Base-by-base conservation (phyloP, 495 filamentous ascomycete genomes). In the Elaphomyces granulatus region DNA sequence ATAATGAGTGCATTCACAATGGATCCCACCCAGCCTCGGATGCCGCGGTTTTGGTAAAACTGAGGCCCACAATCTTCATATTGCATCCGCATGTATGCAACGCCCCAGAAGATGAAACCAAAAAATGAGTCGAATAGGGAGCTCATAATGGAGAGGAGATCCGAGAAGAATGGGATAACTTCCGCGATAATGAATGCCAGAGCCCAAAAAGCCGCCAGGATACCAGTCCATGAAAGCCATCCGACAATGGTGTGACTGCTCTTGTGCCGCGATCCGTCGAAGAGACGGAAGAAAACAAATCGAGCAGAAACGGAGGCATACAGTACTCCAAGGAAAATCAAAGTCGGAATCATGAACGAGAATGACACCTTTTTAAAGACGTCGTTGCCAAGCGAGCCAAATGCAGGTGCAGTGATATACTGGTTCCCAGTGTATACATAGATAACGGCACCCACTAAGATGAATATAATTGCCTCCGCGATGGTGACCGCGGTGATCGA, bases 61-160 rank as follows among this genome's bases (percentile, higher is more conserved):
- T 58, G 56, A 2, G 73, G 61, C 2, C 78, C 74, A 44, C 80
- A 67, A 41, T 88, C 82, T 0, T 68, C 78, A 32, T 60, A 54
- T 12, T 84, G 67, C 85, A 93, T 87, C 20, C 82, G 75, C 45
- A 90, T 68, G 53, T 90, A 93, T 1, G 85, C 85, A 3, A 83
- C 72, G 20, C 84, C 85, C 85, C 85, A 93, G 69, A 90, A 93
- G 50, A 92, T 88, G 61, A 88, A 93, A 14, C 85, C 85, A 44
- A 93, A 93, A 64, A 90, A 92, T 17, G 80, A 85, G 56, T 93
- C 85, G 49, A 93, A 93, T 10, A 93, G 71, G 14, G 83, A 82
- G 46, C 82, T 87, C 83, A 92, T 87, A 38, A 93, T 71, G 6
- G 78, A 80, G 8, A 88, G 66, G 26, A 93, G 66, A 37, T 83